These are phyloP conservation scores for Ophiocordyceps sinensis DNA, from an alignment of 2,329 filamentous ascomycete species.

Conservation along the genomic window DNA sequence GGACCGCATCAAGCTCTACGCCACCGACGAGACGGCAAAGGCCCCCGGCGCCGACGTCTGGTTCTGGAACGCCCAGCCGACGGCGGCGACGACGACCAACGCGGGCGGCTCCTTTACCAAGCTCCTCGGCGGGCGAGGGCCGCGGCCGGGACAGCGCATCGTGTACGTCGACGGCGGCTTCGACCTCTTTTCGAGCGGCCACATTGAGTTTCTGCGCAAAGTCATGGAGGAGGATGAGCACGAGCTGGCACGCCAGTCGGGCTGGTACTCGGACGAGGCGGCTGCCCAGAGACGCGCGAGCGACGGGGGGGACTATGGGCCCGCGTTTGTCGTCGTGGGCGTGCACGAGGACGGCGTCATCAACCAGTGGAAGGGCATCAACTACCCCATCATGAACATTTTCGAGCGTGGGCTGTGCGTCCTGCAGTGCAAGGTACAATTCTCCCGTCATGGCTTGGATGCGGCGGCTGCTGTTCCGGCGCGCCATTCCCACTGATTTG, in stretches of 20 bases:
- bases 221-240: slow-evolving; percentile 59
- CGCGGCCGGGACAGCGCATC: slow-evolving; percentile 64
- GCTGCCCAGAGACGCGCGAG: slow-evolving; percentile 45
- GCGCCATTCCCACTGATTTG: too few relatives aligned
- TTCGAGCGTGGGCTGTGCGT: slow-evolving; percentile 93
- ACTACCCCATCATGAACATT: slow-evolving; percentile 99
- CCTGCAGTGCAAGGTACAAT: slow-evolving; percentile 83
- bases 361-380: slow-evolving; percentile 91
- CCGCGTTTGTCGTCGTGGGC: slow-evolving; percentile 79
- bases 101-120: slow-evolving; percentile 43
- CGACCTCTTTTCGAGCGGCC: slow-evolving; percentile 90
- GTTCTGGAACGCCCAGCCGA: slow-evolving; percentile 61
- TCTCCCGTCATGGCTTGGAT: too few relatives aligned
- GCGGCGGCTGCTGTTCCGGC: too few relatives aligned
- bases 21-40: slow-evolving; percentile 70
- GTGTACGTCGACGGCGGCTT: slow-evolving; percentile 96
- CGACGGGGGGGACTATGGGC: slow-evolving; percentile 57
- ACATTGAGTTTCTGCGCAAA: slow-evolving; percentile 82
- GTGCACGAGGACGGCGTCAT: slow-evolving; percentile 92
- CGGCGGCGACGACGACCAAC: slow-evolving; percentile 34
- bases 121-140: slow-evolving; percentile 56
- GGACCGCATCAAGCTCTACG: slow-evolving; percentile 70
- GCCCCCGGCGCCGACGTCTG: slow-evolving; percentile 71
- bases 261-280: slow-evolving; percentile 60
- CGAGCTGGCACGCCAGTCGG: slow-evolving; percentile 46